phyloP scores from a whole-genome alignment of 2,329 filamentous ascomycete genomes.

The Fusarium annulatum region DNA sequence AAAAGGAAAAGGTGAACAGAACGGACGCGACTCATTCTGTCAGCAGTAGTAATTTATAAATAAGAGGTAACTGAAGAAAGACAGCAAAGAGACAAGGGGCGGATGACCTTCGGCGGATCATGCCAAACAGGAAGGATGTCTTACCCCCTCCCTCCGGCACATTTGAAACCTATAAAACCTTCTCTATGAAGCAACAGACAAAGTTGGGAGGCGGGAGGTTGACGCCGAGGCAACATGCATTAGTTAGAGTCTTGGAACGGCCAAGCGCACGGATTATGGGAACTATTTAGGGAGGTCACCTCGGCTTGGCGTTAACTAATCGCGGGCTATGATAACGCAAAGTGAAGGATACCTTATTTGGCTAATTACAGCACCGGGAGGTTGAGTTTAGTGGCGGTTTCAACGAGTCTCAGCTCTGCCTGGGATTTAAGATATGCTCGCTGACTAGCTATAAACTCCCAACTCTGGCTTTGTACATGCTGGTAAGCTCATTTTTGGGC shows the following conservation, averaged over 20 bases:
- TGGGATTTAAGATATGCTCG: background rate
- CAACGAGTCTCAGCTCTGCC: background rate
- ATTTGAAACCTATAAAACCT: background rate
- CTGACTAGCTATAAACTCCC: background rate
- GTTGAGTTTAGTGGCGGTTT: background rate
- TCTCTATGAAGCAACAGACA: background rate
- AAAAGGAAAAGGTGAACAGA: background rate
- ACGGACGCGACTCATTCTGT: background rate
- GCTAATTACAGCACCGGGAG: background rate
- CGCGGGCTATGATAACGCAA: background rate
- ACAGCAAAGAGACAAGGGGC: background rate
- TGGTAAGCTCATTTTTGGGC: background rate
- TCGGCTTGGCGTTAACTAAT: background rate
- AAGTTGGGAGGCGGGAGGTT: background rate
- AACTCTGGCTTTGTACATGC: background rate
- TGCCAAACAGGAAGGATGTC: background rate
- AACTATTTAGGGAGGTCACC: background rate
- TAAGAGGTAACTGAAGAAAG: background rate
- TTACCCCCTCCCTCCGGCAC: background rate
- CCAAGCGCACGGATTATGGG: background rate
- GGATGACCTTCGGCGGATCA: background rate
- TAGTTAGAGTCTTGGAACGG: background rate
- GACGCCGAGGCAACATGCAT: background rate
- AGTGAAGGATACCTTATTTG: background rate
- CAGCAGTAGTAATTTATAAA: background rate